phyloP scores from a whole-genome alignment of 169 alveolate genomes.

The Eimeria praecox region DNA sequence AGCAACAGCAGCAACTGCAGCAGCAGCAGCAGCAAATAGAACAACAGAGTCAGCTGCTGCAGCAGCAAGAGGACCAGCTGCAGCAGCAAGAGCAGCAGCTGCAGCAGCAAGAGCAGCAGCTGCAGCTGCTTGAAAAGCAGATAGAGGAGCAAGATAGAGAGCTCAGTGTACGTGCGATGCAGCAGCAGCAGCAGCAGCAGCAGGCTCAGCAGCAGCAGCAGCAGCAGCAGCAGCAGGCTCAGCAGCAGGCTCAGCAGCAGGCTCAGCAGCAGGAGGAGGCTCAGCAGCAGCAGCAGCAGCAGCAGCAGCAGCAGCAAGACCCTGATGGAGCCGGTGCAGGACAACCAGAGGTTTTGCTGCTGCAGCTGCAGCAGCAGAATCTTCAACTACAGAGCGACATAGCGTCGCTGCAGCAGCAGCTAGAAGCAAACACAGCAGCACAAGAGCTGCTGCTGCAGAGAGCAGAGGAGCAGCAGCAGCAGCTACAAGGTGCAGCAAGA shows the following conservation, averaged over 20 bases:
- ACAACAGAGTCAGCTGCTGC: constrained; percentile 51
- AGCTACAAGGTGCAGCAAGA: constrained; percentile 40
- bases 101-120: constrained; percentile 65
- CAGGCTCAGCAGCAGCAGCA: constrained; percentile 43
- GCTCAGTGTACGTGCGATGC: background rate
- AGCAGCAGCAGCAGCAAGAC: constrained; percentile 52
- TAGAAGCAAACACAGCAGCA: constrained; percentile 59
- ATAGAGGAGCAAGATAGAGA: constrained; percentile 34
- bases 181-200: constrained; percentile 42
- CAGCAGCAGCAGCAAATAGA: constrained; percentile 48
- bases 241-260: constrained; percentile 41
- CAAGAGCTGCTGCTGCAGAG: constrained; percentile 66
- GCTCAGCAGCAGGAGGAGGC: constrained; percentile 21
- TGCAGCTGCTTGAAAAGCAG: constrained; percentile 40
- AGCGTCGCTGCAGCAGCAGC: constrained; percentile 41
- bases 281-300: constrained; percentile 47
- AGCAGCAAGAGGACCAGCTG: constrained; percentile 51
- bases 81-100: constrained; percentile 65
- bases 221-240: constrained; percentile 32
- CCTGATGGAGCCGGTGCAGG: background rate
- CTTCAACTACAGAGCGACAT: constrained; percentile 11
- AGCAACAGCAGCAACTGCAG: constrained; percentile 16
- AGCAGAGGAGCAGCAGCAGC: constrained; percentile 76
- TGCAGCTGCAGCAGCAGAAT: constrained; percentile 70
- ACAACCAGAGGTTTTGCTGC: background rate